These are phyloP conservation scores for Paecilomyces dactylethromorphus DNA, from an alignment of 2,329 filamentous ascomycete species.

Conservation along the genomic window DNA sequence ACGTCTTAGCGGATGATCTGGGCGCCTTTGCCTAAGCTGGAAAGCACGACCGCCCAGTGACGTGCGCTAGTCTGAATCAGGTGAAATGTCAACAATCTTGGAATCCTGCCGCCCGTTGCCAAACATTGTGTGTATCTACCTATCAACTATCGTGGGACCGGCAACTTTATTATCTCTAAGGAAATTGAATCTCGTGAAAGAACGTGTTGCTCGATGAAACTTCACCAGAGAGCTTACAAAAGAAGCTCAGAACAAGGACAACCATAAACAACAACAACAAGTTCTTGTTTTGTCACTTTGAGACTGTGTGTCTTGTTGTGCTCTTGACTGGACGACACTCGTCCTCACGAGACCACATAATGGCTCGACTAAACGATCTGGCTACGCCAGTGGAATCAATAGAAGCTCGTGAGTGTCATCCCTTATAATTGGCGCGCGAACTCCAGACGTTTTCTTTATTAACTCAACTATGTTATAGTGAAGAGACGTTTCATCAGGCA, in stretches of 20 bases:
- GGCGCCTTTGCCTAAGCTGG: background rate
- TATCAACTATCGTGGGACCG: background rate
- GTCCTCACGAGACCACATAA: slow-evolving; percentile 16
- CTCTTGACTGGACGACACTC: background rate
- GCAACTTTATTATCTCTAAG: background rate
- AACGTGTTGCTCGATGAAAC: background rate
- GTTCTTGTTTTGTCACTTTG: background rate
- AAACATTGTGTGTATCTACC: background rate
- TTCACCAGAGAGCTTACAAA: background rate
- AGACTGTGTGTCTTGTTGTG: background rate
- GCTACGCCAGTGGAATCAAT: slow-evolving; percentile 39
- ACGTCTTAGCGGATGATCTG: background rate
- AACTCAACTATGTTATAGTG: slow-evolving; percentile 34
- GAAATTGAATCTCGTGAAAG: background rate
- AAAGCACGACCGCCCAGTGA: background rate
- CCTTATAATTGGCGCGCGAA: background rate
- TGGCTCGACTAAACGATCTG: slow-evolving; percentile 46
- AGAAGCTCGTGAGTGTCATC: slow-evolving; percentile 37
- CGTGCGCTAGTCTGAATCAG: slow-evolving; percentile 20
- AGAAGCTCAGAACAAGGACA: background rate
- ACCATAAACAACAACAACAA: background rate
- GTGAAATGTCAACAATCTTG: slow-evolving; percentile 35
- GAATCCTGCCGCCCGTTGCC: background rate
- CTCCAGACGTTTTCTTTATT: background rate
- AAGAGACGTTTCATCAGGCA: slow-evolving; percentile 60